Evolutionary conservation across 108 stramenopile genomes (phyloP).

Genomic region (Cylindrotheca fusiformis): DNA sequence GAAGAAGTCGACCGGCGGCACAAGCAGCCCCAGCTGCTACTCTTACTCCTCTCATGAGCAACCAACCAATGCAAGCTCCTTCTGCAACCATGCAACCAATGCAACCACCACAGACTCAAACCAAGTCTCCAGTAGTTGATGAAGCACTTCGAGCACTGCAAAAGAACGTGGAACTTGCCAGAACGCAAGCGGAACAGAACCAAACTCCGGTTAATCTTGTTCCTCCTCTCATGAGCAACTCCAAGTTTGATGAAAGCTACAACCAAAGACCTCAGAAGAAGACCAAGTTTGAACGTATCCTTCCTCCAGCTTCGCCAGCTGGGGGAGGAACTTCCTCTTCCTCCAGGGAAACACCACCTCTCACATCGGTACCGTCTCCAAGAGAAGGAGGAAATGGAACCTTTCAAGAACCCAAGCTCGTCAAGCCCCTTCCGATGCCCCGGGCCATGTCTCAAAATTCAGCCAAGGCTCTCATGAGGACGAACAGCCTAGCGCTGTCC

Average conservation of each 20-base stretch:
- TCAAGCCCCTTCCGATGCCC: not conserved
- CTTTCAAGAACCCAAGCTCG: not conserved
- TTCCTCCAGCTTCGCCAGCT: not conserved
- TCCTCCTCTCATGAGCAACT: constrained; percentile 22
- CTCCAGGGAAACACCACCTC: constrained; percentile 31
- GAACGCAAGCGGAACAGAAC: not conserved
- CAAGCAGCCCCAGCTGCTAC: not conserved
- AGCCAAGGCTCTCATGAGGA: constrained; percentile 10
- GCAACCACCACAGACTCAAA: not conserved
- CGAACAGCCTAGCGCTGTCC: constrained; percentile 37
- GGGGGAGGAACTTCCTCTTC: not conserved
- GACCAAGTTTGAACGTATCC: not conserved
- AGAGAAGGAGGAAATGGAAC: not conserved
- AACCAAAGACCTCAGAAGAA: constrained; percentile 4
- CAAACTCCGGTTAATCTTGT: not conserved
- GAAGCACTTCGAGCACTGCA: constrained; percentile 8
- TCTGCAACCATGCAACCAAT: not conserved
- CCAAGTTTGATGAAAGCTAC: constrained; percentile 1
- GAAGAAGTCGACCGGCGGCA: not conserved
- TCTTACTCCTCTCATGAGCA: not conserved
- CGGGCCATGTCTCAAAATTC: not conserved
- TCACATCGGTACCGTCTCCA: constrained; percentile 19
- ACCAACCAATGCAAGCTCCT: not conserved
- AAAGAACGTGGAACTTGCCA: constrained; percentile 14
- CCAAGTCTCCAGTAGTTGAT: not conserved